phyloP scores from a whole-genome alignment of 2,329 filamentous ascomycete genomes.

The Exserohilum turcica region DNA sequence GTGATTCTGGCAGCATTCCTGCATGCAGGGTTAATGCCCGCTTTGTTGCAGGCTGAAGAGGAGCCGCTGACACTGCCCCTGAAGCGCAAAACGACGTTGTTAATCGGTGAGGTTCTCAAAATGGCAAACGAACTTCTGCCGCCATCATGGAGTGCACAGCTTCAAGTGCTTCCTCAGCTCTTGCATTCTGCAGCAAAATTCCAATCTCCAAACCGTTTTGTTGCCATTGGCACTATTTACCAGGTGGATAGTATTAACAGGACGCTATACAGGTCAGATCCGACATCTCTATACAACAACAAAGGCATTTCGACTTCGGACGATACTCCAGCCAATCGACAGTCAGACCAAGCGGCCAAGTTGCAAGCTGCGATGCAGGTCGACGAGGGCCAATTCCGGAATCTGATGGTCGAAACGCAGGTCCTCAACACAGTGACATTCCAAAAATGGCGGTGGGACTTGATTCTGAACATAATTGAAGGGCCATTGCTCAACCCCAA shows the following conservation, averaged over 20 bases:
- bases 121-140: constrained; percentile 86
- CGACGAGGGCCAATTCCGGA: constrained; percentile 68
- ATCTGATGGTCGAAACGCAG: constrained; percentile 74
- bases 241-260: constrained; percentile 97
- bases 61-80: constrained; percentile 71
- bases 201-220: constrained; percentile 71
- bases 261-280: constrained; percentile 80
- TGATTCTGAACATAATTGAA: constrained; percentile 88
- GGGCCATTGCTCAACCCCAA: constrained; percentile 90
- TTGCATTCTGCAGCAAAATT: constrained; percentile 78
- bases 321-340: constrained; percentile 39
- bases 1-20: constrained; percentile 85
- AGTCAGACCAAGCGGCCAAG: constrained; percentile 53
- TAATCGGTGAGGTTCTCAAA: constrained; percentile 90
- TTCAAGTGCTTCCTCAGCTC: constrained; percentile 87
- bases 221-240: constrained; percentile 89
- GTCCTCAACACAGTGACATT: constrained; percentile 90
- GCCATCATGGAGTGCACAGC: constrained; percentile 75
- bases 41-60: constrained; percentile 65
- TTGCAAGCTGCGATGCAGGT: constrained; percentile 63
- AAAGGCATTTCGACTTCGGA: constrained; percentile 33
- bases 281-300: constrained; percentile 44
- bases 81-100: constrained; percentile 84
- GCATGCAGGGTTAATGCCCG: constrained; percentile 70
- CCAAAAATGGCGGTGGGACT: constrained; percentile 96